phyloP scores from a whole-genome alignment of 768 basidiomycete genomes.

The Tephrocybe sp. region DNA sequence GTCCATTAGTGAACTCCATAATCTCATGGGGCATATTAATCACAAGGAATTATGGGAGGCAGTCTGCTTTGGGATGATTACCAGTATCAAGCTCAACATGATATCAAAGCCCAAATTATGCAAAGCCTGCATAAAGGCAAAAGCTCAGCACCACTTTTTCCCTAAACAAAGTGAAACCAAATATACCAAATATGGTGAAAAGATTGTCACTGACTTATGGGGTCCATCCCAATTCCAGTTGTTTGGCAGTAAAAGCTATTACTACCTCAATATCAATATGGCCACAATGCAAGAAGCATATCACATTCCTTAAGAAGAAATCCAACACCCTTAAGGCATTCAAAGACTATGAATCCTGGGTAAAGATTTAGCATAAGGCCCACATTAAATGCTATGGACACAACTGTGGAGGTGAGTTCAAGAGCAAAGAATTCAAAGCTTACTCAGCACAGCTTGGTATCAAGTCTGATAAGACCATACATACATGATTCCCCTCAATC shows the following conservation, averaged over 20 bases:
- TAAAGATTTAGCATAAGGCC: constrained; percentile 18
- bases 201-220: constrained; percentile 19
- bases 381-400: constrained; percentile 16
- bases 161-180: constrained; percentile 15
- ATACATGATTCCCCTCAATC: constrained; percentile 32
- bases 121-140: too few relatives aligned
- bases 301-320: constrained; percentile 19
- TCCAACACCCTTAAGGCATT: constrained; percentile 18
- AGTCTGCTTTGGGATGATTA: too few relatives aligned
- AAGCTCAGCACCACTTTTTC: too few relatives aligned
- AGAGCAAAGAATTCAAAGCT: constrained; percentile 16
- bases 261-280: constrained; percentile 15
- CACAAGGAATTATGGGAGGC: too few relatives aligned
- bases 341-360: constrained; percentile 22
- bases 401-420: constrained; percentile 27
- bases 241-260: constrained; percentile 16
- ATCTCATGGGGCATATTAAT: too few relatives aligned
- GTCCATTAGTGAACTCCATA: too few relatives aligned
- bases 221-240: constrained; percentile 1
- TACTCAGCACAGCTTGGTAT: constrained; percentile 27
- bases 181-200: constrained; percentile 19
- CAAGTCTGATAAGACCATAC: constrained; percentile 27
- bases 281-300: constrained; percentile 12
- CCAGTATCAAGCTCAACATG: too few relatives aligned
- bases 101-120: too few relatives aligned